These are phyloP conservation scores for Arabidopsis suecica DNA, from an alignment of 345 rosid genomes.

Conservation along the genomic window DNA sequence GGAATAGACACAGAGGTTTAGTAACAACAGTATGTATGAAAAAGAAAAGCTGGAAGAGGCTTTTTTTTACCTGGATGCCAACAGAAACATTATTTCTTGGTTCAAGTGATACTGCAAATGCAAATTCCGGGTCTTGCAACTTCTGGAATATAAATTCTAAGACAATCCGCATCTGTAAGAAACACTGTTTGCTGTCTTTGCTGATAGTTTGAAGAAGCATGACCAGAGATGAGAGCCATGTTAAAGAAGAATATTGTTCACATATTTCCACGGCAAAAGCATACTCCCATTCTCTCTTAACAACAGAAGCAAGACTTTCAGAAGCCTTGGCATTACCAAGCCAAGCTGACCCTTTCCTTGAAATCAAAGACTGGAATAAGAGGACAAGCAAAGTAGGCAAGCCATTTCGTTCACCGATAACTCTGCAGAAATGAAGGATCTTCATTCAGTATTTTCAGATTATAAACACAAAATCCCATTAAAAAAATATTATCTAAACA, in stretches of 20 bases:
- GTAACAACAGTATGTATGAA: not conserved
- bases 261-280: conserved; percentile 73
- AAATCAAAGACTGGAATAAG: conserved; percentile 69
- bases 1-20: not conserved
- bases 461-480: conserved; percentile 16
- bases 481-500: not conserved
- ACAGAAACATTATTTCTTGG: conserved; percentile 58
- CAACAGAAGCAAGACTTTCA: conserved; percentile 47
- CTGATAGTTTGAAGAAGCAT: conserved; percentile 58
- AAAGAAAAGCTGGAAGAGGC: conserved; percentile 1
- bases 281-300: conserved; percentile 81
- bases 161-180: conserved; percentile 57
- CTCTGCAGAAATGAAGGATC: conserved; percentile 55
- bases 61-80: conserved; percentile 67
- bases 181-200: conserved; percentile 46
- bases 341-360: conserved; percentile 55
- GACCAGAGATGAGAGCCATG: conserved; percentile 90
- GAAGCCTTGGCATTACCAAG: conserved; percentile 41
- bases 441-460: conserved; percentile 16
- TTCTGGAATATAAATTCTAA: conserved; percentile 66
- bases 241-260: conserved; percentile 72
- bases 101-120: conserved; percentile 63
- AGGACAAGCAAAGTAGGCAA: conserved; percentile 80
- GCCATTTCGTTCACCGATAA: conserved; percentile 74
- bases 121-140: conserved; percentile 82